Evolutionary conservation across 164 flowering plant species (phyloP), one percentile per base, ranked within the genome.

Genomic region (Kingdonia uniflora): DNA sequence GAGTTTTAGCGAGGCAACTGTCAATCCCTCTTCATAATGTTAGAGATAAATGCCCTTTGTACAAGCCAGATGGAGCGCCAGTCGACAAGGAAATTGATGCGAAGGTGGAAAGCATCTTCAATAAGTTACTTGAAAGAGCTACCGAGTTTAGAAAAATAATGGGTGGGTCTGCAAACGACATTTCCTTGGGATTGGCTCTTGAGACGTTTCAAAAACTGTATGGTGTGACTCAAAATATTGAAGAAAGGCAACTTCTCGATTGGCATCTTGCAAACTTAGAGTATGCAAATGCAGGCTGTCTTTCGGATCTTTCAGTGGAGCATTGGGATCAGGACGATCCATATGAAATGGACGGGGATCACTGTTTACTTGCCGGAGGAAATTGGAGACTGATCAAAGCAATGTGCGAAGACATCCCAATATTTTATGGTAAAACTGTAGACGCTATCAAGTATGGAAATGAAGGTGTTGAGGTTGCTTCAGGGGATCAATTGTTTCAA

Each of bases 301-400:
- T 88, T 52, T 80, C 95, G 4, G 53, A 82, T 20, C 85, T 91
- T 42, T 91, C 98, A 5, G 85, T 92, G 67, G 82, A 80, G 0
- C 71, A 85, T 55, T 91, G 96, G 95, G 97, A 92, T 72, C 99
- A 92, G 66, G 99, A 92, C 69, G 99, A 92, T 78, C 95, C 99
- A 15, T 92, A 82, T 63, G 99, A 92, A 68, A 92, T 92, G 99
- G 91, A 89, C 53, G 99, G 99, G 11, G 97, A 92, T 51, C 99
- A 92, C 50, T 92, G 99, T 70, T 79, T 92, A 59, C 85, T 92
- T 61, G 81, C 95, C 42, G 97, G 99, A 37, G 97, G 97, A 23
- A 92, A 92, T 66, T 59, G 84, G 71, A 69, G 80, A 61, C 53
- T 92, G 63, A 78, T 88, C 40, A 80, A 74, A 58, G 89, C 97